Evolutionary conservation across 1,139 yeast species (phyloP).

Genomic region (Groenewaldozyma sp.): DNA sequence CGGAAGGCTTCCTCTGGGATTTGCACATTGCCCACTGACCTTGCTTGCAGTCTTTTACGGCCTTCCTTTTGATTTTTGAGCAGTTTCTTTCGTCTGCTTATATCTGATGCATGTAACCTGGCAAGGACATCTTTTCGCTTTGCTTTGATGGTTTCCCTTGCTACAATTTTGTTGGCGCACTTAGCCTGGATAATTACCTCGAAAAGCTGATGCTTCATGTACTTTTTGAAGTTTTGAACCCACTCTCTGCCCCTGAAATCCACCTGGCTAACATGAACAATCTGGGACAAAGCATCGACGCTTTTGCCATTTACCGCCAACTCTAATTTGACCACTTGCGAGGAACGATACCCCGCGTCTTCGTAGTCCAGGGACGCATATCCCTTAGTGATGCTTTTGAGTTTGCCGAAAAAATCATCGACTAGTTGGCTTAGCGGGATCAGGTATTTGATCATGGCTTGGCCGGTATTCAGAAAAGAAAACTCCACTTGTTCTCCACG

Average conservation of each 20-base stretch:
- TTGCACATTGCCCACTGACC: slow-evolving; percentile 60
- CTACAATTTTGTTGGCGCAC: slow-evolving; percentile 74
- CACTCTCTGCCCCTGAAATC: slow-evolving; percentile 67
- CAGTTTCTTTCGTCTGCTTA: slow-evolving; percentile 80
- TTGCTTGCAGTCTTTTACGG: slow-evolving; percentile 62
- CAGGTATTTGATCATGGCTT: slow-evolving; percentile 68
- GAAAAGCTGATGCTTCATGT: slow-evolving; percentile 68
- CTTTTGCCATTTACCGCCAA: slow-evolving; percentile 81
- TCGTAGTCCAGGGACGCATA: slow-evolving; percentile 93
- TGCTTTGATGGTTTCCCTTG: slow-evolving; percentile 90
- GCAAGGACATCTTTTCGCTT: slow-evolving; percentile 89
- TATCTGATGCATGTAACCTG: slow-evolving; percentile 86
- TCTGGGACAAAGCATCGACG: slow-evolving; percentile 88
- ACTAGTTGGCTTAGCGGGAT: slow-evolving; percentile 84
- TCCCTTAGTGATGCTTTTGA: slow-evolving; percentile 84
- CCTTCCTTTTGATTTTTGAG: slow-evolving; percentile 90
- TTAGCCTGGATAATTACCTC: slow-evolving; percentile 91
- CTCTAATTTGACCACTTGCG: slow-evolving; percentile 82
- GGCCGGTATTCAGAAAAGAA: slow-evolving; percentile 71
- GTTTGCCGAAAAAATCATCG: slow-evolving; percentile 89
- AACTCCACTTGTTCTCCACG: slow-evolving; percentile 78
- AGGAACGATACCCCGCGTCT: slow-evolving; percentile 74
- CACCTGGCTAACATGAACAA: slow-evolving; percentile 75
- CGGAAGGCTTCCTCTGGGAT: slow-evolving; percentile 73
- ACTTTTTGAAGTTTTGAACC: slow-evolving; percentile 74